A percentile compares a stretch with the other conserved stretches of the same genome.
phyloP scores from a whole-genome alignment of 352 stramenopile genomes.

The Globisporangium takayamanum region DNA sequence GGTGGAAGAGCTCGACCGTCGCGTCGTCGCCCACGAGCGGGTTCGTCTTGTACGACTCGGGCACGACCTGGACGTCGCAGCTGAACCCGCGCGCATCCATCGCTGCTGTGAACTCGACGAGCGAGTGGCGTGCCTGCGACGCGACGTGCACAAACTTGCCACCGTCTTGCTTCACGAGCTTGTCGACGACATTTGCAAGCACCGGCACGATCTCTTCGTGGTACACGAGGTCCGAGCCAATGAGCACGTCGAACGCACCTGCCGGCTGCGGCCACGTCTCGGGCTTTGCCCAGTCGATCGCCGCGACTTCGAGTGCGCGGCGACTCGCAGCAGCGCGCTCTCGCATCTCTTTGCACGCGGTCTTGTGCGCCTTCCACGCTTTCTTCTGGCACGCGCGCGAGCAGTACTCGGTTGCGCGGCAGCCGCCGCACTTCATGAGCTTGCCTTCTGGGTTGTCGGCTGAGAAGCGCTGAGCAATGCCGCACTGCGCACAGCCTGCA shows the following conservation, averaged over 20 bases:
- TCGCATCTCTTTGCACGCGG: conserved; percentile 67
- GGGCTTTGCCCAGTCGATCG: conserved; percentile 76
- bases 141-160: conserved; percentile 78
- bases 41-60: conserved; percentile 82
- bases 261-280: conserved; percentile 53
- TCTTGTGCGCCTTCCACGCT: conserved; percentile 83
- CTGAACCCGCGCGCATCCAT: conserved; percentile 66
- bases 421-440: conserved; percentile 79
- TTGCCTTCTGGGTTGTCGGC: conserved; percentile 82
- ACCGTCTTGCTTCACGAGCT: conserved; percentile 32
- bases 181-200: conserved; percentile 74
- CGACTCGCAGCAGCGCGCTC: not conserved
- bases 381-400: conserved; percentile 83
- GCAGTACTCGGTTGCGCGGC: conserved; percentile 73
- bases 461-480: conserved; percentile 65
- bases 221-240: conserved; percentile 85
- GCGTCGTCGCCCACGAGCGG: conserved; percentile 65
- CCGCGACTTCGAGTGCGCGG: conserved; percentile 44
- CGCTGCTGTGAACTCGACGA: conserved; percentile 76
- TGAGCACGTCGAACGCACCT: conserved; percentile 60
- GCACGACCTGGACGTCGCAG: conserved; percentile 57
- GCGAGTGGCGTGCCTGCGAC: conserved; percentile 70
- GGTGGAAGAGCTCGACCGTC: conserved; percentile 61
- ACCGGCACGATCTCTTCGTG: conserved; percentile 77
- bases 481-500: conserved; percentile 62